Evolutionary conservation across 2,329 filamentous ascomycete species (phyloP).

Genomic region (Claviceps purpurea): DNA sequence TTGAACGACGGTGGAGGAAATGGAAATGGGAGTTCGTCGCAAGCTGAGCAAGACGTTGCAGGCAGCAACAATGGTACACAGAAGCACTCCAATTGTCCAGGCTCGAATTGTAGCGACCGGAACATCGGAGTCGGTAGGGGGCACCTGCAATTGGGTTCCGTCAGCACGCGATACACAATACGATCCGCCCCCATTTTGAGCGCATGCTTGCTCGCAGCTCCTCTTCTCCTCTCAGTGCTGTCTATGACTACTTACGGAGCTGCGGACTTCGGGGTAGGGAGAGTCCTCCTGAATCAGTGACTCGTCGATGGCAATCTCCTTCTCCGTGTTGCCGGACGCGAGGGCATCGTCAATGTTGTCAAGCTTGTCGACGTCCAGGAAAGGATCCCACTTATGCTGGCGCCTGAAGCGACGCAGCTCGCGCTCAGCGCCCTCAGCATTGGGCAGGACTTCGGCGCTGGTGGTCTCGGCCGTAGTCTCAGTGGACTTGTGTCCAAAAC

Average conservation of each 20-base stretch:
- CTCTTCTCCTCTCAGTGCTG: too few species aligned
- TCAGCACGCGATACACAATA: too few species aligned
- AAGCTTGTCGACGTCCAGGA: constrained; percentile 36
- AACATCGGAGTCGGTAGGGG: constrained; percentile 31
- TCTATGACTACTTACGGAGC: constrained; percentile 8
- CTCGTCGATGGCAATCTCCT: constrained; percentile 30
- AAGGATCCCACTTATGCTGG: constrained; percentile 43
- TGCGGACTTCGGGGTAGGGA: constrained; percentile 15
- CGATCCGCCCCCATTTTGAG: too few species aligned
- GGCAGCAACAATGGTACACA: constrained; percentile 43
- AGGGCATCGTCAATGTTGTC: constrained; percentile 35
- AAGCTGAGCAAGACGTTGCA: constrained; percentile 40
- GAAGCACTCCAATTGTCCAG: constrained; percentile 42
- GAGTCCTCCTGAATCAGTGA: constrained; percentile 39
- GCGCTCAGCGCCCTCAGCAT: constrained; percentile 9
- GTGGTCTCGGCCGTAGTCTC: constrained; percentile 8
- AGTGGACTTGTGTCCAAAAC: constrained; percentile 9
- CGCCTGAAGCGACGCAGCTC: constrained; percentile 29
- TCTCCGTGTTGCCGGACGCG: constrained; percentile 27
- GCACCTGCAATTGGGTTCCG: constrained; percentile 5
- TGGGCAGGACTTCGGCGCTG: constrained; percentile 10
- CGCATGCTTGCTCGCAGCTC: too few species aligned
- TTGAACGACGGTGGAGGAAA: constrained; percentile 41
- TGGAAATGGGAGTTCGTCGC: constrained; percentile 35
- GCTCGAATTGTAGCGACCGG: constrained; percentile 45